Evolutionary conservation across 1,284 basidiomycete genomes (phyloP).

Genomic region (Afroboletus lepidellus): DNA sequence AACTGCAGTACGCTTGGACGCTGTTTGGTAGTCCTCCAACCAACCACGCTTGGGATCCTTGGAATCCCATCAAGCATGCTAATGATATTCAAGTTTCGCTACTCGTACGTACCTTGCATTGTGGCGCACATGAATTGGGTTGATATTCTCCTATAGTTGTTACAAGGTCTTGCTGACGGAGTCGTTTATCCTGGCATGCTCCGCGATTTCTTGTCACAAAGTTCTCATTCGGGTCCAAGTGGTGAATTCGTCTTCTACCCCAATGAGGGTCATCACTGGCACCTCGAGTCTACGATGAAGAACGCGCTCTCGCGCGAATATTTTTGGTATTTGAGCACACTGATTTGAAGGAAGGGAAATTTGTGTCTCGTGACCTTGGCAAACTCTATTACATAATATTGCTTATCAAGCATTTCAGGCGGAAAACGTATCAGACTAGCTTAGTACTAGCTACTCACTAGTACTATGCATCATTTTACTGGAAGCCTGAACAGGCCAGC

Average conservation of each 20-base stretch:
- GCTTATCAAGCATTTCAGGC: too few relatives aligned
- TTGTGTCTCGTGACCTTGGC: not conserved
- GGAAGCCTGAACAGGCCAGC: too few relatives aligned
- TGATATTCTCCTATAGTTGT: conserved; percentile 35
- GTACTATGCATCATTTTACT: too few relatives aligned
- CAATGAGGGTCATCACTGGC: conserved; percentile 58
- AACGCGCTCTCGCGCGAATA: conserved; percentile 46
- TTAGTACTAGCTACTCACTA: too few relatives aligned
- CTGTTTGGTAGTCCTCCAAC: conserved; percentile 40
- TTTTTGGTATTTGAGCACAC: conserved; percentile 39
- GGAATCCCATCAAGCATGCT: conserved; percentile 18
- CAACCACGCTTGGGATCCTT: conserved; percentile 3
- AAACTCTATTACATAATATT: too few relatives aligned
- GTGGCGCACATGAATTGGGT: not conserved
- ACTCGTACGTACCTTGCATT: conserved; percentile 12
- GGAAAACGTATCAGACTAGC: too few relatives aligned
- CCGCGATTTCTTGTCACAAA: conserved; percentile 44
- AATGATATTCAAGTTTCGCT: conserved; percentile 7
- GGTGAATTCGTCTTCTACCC: conserved; percentile 42
- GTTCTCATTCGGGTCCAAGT: conserved; percentile 19
- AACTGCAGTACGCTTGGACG: conserved; percentile 40
- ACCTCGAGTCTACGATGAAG: conserved; percentile 43
- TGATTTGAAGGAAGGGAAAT: conserved; percentile 2
- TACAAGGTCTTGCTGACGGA: conserved; percentile 54
- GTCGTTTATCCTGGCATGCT: conserved; percentile 60